These are phyloP conservation scores for Prototheca cutis DNA, from an alignment of 163 green algal genomes.

Conservation along the genomic window DNA sequence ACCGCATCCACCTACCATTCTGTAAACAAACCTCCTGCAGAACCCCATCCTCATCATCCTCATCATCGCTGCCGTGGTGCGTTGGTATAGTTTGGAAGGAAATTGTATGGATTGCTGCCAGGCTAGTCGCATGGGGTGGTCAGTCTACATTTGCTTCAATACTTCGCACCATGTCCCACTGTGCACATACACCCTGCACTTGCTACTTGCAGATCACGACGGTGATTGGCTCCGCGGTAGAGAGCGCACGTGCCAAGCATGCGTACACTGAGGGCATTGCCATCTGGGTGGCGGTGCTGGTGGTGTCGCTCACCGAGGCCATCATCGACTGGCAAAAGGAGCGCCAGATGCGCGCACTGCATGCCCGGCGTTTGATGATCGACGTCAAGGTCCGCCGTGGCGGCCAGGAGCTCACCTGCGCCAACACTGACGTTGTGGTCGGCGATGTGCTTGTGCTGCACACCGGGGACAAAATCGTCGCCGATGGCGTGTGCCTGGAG, in stretches of 20 bases:
- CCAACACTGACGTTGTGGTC: slow-evolving; percentile 82
- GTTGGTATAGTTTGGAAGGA: too few relatives aligned
- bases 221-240: slow-evolving; percentile 61
- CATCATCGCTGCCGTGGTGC: slow-evolving; percentile 66
- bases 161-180: too few relatives aligned
- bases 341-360: slow-evolving; percentile 87
- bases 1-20: neutral
- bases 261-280: slow-evolving; percentile 85
- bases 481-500: slow-evolving; percentile 71
- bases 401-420: slow-evolving; percentile 51
- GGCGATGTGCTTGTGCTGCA: slow-evolving; percentile 84
- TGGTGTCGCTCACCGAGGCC: slow-evolving; percentile 81
- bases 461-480: slow-evolving; percentile 87
- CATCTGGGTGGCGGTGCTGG: slow-evolving; percentile 83
- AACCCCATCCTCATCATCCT: slow-evolving; percentile 90
- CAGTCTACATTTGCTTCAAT: too few relatives aligned
- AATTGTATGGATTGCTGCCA: too few relatives aligned
- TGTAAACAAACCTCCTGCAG: slow-evolving; percentile 38
- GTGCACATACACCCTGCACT: too few relatives aligned
- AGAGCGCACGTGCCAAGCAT: slow-evolving; percentile 57
- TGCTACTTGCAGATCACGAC: too few relatives aligned
- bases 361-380: slow-evolving; percentile 79
- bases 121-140: too few relatives aligned
- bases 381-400: slow-evolving; percentile 64
- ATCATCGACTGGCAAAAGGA: slow-evolving; percentile 93